These are phyloP conservation scores for Phylloporus rhodoxanthus DNA, from an alignment of 768 basidiomycete genomes.

Conservation along the genomic window DNA sequence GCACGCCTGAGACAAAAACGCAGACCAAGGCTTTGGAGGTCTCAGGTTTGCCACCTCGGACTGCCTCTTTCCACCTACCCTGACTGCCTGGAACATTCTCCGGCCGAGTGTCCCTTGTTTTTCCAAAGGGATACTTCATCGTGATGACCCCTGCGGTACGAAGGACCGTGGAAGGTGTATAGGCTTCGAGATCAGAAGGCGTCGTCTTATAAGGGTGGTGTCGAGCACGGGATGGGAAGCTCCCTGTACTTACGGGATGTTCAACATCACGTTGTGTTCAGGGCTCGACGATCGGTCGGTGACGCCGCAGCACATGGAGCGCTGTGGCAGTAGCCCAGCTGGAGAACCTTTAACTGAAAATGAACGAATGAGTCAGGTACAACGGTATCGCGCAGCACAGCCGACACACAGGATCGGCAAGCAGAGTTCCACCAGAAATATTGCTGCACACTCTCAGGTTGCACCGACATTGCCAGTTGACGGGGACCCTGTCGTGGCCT, in stretches of 20 bases:
- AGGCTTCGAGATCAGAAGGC: background rate
- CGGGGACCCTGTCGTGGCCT: background rate
- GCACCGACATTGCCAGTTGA: background rate
- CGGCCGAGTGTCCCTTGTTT: background rate
- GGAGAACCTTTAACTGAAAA: background rate
- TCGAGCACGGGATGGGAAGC: background rate
- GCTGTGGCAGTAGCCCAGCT: background rate
- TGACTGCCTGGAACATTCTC: background rate
- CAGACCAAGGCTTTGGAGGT: background rate
- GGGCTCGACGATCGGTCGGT: background rate
- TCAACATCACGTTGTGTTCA: background rate
- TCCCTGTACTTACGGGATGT: background rate
- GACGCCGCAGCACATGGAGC: background rate
- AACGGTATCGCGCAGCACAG: background rate
- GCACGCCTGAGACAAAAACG: background rate
- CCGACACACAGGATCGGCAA: slow-evolving; percentile 1
- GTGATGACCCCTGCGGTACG: background rate
- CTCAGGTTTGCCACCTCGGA: background rate
- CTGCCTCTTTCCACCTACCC: slow-evolving; percentile 1
- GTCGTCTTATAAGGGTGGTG: background rate
- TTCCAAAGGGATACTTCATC: slow-evolving; percentile 12
- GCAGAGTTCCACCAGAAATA: background rate
- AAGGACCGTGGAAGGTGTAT: background rate
- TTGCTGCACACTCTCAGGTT: background rate
- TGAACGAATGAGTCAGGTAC: background rate